Conservation (phyloP, 179 eudicot genomes). For the Silene coronaria region DNA sequence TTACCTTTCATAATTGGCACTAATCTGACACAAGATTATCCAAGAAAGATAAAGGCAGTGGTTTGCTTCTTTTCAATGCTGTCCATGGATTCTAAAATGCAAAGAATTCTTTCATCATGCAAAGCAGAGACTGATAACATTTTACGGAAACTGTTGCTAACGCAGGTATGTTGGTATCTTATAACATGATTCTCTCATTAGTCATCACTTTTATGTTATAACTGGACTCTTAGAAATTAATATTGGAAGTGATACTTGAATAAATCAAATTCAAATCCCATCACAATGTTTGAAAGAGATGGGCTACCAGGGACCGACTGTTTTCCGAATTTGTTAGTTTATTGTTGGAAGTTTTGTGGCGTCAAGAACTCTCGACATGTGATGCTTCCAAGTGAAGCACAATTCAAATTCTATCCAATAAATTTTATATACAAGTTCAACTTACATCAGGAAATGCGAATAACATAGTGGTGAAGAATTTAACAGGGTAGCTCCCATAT, state of each 20-base stretch:
- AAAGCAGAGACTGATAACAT: slow-evolving; percentile 43
- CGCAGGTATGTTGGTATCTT: slow-evolving; percentile 42
- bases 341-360: neutral
- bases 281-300: neutral
- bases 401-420: no score
- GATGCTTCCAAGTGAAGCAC: neutral
- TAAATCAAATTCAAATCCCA: neutral
- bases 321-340: no score
- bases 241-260: neutral
- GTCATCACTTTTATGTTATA: neutral
- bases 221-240: neutral
- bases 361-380: neutral
- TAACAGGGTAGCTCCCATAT: no score
- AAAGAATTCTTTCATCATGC: slow-evolving; percentile 40
- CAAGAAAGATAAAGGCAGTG: slow-evolving; percentile 40
- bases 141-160: slow-evolving; percentile 29
- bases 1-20: slow-evolving; percentile 20
- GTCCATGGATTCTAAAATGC: slow-evolving; percentile 44
- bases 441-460: no score
- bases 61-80: slow-evolving; percentile 45
- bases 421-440: no score
- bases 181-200: neutral
- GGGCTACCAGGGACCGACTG: neutral
- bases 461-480: no score
- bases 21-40: slow-evolving; percentile 25